These are phyloP conservation scores for Fusarium nematophilum DNA, from an alignment of 2,329 filamentous ascomycete genomes.

Conservation along the genomic window DNA sequence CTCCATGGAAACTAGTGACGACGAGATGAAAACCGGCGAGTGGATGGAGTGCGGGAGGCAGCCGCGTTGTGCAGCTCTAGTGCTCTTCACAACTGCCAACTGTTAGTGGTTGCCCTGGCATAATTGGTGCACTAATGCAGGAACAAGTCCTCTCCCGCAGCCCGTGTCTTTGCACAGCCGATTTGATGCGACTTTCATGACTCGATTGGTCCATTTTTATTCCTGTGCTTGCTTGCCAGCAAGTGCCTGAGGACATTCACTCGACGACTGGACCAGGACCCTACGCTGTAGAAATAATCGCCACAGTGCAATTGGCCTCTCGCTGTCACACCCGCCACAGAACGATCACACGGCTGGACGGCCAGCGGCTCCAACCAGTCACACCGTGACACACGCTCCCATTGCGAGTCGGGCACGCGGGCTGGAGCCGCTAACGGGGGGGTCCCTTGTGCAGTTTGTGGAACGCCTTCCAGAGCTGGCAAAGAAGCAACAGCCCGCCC, in stretches of 20 bases:
- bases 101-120: conserved; percentile 33
- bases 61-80: neutral
- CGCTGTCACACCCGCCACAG: neutral
- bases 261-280: neutral
- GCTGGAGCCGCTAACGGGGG: neutral
- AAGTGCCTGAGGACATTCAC: neutral
- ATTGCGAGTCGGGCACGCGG: neutral
- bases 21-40: neutral
- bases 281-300: neutral
- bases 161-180: neutral
- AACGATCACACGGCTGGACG: neutral
- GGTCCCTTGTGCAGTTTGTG: conserved; percentile 1
- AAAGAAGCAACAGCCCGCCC: conserved; percentile 4
- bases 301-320: no score
- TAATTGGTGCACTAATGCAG: conserved; percentile 42
- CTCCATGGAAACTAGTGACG: neutral
- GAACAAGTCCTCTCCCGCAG: conserved; percentile 37
- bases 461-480: conserved; percentile 1
- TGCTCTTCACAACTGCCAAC: conserved; percentile 19
- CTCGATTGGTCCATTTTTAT: neutral
- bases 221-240: neutral
- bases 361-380: neutral
- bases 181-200: conserved; percentile 3
- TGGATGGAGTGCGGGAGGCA: neutral
- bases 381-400: neutral